Evolutionary conservation across 108 stramenopile species (phyloP).

Genomic region (Nannochloropsis oceanica): DNA sequence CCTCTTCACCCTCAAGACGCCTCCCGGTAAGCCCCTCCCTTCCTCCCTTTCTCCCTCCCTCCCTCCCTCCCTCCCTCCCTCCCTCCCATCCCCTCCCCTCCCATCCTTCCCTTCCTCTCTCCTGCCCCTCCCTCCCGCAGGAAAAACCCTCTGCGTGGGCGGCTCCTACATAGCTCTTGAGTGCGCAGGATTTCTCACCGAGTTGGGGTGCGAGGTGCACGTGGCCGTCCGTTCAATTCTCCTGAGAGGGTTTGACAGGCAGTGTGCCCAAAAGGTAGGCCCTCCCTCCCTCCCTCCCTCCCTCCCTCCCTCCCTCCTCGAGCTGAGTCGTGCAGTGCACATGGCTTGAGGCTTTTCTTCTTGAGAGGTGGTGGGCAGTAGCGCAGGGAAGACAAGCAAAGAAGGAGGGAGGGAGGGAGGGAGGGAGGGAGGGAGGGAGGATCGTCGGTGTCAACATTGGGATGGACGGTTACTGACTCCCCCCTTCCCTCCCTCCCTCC

Average conservation of each 20-base stretch:
- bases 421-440: too few species aligned
- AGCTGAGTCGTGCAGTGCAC: too few species aligned
- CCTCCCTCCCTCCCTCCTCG: too few species aligned
- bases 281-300: too few species aligned
- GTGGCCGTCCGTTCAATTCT: constrained; percentile 84
- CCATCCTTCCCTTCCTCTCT: neutral
- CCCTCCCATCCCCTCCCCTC: neutral
- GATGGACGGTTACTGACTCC: too few species aligned
- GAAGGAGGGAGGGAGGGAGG: too few species aligned
- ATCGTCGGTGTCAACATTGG: too few species aligned
- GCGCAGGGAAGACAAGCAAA: too few species aligned
- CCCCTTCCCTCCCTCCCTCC: too few species aligned
- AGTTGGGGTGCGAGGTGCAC: constrained; percentile 64
- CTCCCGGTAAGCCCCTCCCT: constrained; percentile 49
- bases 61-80: neutral
- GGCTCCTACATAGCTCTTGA: constrained; percentile 94
- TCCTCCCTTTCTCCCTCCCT: neutral
- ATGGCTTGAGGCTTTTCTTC: too few species aligned
- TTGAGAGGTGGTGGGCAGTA: too few species aligned
- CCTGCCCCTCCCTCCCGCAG: neutral
- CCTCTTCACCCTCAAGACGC: constrained; percentile 65
- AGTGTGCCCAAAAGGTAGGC: constrained; percentile 71
- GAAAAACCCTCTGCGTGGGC: constrained; percentile 81
- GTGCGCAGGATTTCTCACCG: constrained; percentile 89
- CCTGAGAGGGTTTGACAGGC: constrained; percentile 89